phyloP scores from a whole-genome alignment of 2,329 filamentous ascomycete species.

The Pseudocercospora cruenta region DNA sequence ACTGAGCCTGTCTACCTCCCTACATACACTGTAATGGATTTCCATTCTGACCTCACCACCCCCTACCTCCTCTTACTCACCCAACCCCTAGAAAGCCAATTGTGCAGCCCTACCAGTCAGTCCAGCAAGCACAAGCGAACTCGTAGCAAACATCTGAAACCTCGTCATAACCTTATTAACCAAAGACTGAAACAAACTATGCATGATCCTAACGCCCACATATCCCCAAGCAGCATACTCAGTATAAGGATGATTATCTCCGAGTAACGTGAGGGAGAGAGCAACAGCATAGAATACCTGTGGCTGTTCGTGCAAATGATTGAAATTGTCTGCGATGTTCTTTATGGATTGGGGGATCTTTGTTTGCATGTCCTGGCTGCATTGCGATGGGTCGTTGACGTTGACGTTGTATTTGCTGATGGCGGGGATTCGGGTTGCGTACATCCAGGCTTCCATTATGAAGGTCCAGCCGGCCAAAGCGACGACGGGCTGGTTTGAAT shows the following conservation, averaged over 20 bases:
- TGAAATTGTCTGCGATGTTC: slow-evolving; percentile 47
- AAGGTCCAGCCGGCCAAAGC: slow-evolving; percentile 46
- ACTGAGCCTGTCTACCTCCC: neutral
- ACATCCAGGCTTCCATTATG: slow-evolving; percentile 46
- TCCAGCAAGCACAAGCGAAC: slow-evolving; percentile 17
- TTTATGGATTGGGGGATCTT: slow-evolving; percentile 20
- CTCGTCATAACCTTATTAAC: slow-evolving; percentile 37
- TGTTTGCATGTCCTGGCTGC: slow-evolving; percentile 21
- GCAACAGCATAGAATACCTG: slow-evolving; percentile 46
- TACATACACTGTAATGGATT: neutral
- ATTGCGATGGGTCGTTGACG: slow-evolving; percentile 11
- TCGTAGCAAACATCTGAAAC: slow-evolving; percentile 19
- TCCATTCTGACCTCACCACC: neutral
- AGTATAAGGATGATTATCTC: slow-evolving; percentile 32
- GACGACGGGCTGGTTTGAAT: slow-evolving; percentile 20
- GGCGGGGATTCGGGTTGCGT: slow-evolving; percentile 42
- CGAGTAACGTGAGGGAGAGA: slow-evolving; percentile 38
- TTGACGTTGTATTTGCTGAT: slow-evolving; percentile 34
- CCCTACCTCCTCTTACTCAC: neutral
- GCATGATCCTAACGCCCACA: slow-evolving; percentile 42
- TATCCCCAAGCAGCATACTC: slow-evolving; percentile 44
- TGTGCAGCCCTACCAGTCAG: slow-evolving; percentile 11
- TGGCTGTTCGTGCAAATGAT: slow-evolving; percentile 47
- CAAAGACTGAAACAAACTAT: slow-evolving; percentile 43
- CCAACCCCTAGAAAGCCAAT: slow-evolving; percentile 7